Percentiles rank a stretch among this genome's conserved stretches.
These are phyloP conservation scores for Xerocomus cyaneibrunnescens DNA, from an alignment of 1,284 basidiomycete species.

Conservation along the genomic window DNA sequence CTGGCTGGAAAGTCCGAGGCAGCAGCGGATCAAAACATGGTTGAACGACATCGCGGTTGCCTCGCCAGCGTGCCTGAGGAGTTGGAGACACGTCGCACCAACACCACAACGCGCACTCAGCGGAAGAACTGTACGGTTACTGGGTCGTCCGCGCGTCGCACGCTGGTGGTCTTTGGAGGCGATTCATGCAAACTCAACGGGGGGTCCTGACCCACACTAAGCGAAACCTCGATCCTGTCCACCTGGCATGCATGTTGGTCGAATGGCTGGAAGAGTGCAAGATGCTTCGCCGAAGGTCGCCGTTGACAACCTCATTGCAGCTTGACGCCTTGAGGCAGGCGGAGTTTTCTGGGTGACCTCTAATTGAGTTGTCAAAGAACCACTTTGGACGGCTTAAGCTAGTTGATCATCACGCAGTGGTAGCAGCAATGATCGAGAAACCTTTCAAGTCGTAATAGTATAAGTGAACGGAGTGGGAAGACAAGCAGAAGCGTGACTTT, in stretches of 20 bases:
- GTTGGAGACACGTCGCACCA: too few species aligned
- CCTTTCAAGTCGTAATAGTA: too few species aligned
- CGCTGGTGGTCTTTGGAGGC: too few species aligned
- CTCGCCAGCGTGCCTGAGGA: background rate
- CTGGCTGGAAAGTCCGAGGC: background rate
- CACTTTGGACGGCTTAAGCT: too few species aligned
- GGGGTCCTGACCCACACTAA: background rate
- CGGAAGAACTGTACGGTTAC: background rate
- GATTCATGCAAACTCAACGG: too few species aligned
- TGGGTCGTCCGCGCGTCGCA: background rate
- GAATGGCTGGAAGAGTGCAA: background rate
- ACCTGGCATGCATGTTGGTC: background rate
- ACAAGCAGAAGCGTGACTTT: too few species aligned
- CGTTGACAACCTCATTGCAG: background rate
- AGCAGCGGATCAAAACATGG: background rate
- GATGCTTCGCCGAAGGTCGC: background rate
- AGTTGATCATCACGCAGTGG: too few species aligned
- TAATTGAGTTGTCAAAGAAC: background rate
- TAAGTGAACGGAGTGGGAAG: too few species aligned
- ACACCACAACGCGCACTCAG: background rate
- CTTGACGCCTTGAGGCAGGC: background rate
- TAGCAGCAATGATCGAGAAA: too few species aligned
- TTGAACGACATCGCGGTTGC: conserved; percentile 2
- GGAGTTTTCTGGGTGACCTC: background rate
- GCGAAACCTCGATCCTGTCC: background rate